phyloP scores from a whole-genome alignment of 768 basidiomycete genomes.

The Punctularia strigosozonata region DNA sequence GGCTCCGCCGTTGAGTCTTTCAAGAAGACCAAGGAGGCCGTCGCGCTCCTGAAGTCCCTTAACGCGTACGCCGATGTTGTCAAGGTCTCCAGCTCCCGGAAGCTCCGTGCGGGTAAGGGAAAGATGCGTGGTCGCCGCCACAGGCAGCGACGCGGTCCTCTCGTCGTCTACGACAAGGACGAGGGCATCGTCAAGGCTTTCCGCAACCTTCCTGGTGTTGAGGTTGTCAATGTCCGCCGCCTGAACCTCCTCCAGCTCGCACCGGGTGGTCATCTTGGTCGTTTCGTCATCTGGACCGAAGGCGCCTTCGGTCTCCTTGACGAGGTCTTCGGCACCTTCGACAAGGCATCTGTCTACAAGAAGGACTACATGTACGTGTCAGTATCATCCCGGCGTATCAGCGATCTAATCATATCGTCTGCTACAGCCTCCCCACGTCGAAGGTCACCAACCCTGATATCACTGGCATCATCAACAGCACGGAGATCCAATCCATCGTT shows the following conservation, averaged over 20 bases:
- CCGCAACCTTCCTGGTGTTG: slow-evolving; percentile 98
- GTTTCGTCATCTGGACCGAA: slow-evolving; percentile 99
- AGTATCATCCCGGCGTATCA: neutral
- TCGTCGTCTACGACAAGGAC: slow-evolving; percentile 95
- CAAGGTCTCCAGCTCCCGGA: slow-evolving; percentile 96
- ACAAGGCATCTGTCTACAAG: slow-evolving; percentile 78
- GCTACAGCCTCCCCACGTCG: slow-evolving; percentile 71
- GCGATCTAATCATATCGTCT: neutral
- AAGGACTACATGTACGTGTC: slow-evolving; percentile 70
- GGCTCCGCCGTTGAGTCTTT: slow-evolving; percentile 69
- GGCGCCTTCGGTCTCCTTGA: slow-evolving; percentile 87
- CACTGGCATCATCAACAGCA: slow-evolving; percentile 95
- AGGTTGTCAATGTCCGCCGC: slow-evolving; percentile 86
- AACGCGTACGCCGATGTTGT: slow-evolving; percentile 86
- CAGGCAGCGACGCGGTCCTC: slow-evolving; percentile 94
- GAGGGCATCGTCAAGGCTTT: slow-evolving; percentile 96
- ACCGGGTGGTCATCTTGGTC: slow-evolving; percentile 97
- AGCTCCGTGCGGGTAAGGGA: slow-evolving; percentile 93
- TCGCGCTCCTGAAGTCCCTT: slow-evolving; percentile 82
- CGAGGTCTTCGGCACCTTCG: slow-evolving; percentile 90
- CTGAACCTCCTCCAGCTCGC: slow-evolving; percentile 98
- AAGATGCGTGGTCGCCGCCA: slow-evolving; percentile 96
- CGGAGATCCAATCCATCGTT: slow-evolving; percentile 94
- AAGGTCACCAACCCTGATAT: slow-evolving; percentile 98
- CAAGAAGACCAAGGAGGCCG: slow-evolving; percentile 95